phyloP scores from a whole-genome alignment of 2,329 filamentous ascomycete species.

The Hymenoscyphus infarciens region DNA sequence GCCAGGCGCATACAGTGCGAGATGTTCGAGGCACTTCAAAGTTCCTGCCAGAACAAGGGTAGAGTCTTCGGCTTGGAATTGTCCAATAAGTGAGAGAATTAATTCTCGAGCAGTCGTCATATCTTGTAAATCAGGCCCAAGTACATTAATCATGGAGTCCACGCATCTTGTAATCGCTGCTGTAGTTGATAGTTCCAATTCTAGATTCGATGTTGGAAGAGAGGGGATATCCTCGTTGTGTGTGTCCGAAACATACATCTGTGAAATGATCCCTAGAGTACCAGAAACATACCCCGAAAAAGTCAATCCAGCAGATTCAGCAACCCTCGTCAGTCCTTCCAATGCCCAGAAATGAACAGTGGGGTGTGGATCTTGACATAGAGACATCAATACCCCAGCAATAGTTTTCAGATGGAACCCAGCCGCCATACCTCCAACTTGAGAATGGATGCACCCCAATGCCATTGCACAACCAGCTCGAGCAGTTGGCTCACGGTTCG shows the following conservation, averaged over 20 bases:
- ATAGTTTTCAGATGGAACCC: slow-evolving; percentile 96
- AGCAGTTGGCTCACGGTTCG: slow-evolving; percentile 88
- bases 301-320: slow-evolving; percentile 86
- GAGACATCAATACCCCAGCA: slow-evolving; percentile 94
- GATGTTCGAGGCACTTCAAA: slow-evolving; percentile 80
- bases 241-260: slow-evolving; percentile 86
- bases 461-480: slow-evolving; percentile 93
- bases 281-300: slow-evolving; percentile 89
- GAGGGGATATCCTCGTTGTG: slow-evolving; percentile 83
- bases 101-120: slow-evolving; percentile 87
- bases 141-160: slow-evolving; percentile 93
- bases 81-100: slow-evolving; percentile 78
- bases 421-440: slow-evolving; percentile 96
- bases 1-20: slow-evolving; percentile 86
- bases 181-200: slow-evolving; percentile 77
- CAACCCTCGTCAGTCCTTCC: slow-evolving; percentile 79
- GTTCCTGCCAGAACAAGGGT: slow-evolving; percentile 70
- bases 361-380: slow-evolving; percentile 92
- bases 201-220: slow-evolving; percentile 82
- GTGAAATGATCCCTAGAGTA: slow-evolving; percentile 88
- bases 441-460: slow-evolving; percentile 86
- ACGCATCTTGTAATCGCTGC: slow-evolving; percentile 83
- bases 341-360: slow-evolving; percentile 96
- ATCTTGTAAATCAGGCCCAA: slow-evolving; percentile 93
- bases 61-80: slow-evolving; percentile 76